phyloP scores from a whole-genome alignment of 768 basidiomycete genomes.

The Termitomyces sp. region DNA sequence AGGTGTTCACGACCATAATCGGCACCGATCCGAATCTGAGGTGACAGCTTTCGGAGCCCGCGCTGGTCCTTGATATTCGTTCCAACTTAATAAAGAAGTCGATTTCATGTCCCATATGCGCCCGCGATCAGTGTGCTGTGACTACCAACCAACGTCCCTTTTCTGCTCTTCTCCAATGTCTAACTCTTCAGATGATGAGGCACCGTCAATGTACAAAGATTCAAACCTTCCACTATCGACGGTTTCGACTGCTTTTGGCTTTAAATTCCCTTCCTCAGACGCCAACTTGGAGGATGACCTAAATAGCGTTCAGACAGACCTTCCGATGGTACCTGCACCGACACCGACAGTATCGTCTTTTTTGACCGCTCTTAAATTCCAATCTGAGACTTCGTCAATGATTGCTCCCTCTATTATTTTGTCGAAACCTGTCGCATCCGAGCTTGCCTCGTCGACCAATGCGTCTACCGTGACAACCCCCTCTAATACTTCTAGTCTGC shows the following conservation, averaged over 20 bases:
- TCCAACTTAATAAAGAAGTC: not conserved
- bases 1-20: not conserved
- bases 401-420: not conserved
- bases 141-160: not conserved
- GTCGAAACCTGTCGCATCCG: not conserved
- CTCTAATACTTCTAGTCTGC: not conserved
- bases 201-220: not conserved
- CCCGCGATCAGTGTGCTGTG: not conserved
- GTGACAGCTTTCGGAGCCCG: not conserved
- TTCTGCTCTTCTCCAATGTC: not conserved
- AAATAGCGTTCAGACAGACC: not conserved
- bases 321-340: not conserved
- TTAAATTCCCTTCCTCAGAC: not conserved
- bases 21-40: not conserved
- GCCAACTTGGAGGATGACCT: not conserved
- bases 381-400: not conserved
- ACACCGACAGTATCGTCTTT: not conserved
- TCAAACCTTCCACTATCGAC: not conserved
- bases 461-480: not conserved
- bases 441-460: not conserved
- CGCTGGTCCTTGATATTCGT: not conserved
- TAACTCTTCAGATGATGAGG: not conserved
- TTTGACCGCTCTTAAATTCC: not conserved
- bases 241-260: too few relatives aligned
- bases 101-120: not conserved